phyloP scores from a whole-genome alignment of 768 basidiomycete species.

The Kwoniella sp. region DNA sequence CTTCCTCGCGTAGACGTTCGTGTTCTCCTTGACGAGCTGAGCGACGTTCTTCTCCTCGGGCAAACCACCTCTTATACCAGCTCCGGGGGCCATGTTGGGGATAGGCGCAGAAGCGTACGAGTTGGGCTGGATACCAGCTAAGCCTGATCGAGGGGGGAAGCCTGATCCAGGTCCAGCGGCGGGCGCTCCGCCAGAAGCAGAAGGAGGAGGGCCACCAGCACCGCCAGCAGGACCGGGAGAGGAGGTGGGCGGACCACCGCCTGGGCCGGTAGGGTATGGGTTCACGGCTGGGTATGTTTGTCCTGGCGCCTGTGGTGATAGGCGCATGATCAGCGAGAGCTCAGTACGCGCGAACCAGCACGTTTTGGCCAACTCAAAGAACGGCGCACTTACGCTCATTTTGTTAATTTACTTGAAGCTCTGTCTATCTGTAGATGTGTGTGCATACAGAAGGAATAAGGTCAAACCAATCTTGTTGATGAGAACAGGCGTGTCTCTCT shows the following conservation, averaged over 20 bases:
- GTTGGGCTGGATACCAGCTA: constrained; percentile 46
- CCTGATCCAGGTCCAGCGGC: constrained; percentile 51
- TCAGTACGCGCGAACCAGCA: neutral
- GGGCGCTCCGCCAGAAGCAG: constrained; percentile 18
- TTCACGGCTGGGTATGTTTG: constrained; percentile 17
- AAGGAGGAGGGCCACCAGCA: constrained; percentile 1
- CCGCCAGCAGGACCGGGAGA: constrained; percentile 23
- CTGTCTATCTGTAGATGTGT: too few relatives aligned
- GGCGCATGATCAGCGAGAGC: neutral
- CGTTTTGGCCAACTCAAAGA: neutral
- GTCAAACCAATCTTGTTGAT: constrained; percentile 1
- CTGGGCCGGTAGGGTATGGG: constrained; percentile 13
- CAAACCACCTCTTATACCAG: constrained; percentile 43
- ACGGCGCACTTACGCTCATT: constrained; percentile 13
- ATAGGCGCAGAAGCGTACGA: constrained; percentile 36
- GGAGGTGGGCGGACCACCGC: constrained; percentile 4
- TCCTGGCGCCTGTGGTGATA: neutral
- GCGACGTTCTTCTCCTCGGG: constrained; percentile 56
- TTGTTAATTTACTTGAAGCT: neutral
- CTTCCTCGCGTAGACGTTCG: constrained; percentile 44
- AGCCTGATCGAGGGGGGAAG: constrained; percentile 52
- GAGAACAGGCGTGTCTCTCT: neutral
- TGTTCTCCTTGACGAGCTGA: constrained; percentile 52
- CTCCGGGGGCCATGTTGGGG: constrained; percentile 31
- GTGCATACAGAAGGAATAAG: too few relatives aligned